These are phyloP conservation scores for Vaccinium vitisidaea DNA, from an alignment of 148 eudicot species.

Conservation along the genomic window DNA sequence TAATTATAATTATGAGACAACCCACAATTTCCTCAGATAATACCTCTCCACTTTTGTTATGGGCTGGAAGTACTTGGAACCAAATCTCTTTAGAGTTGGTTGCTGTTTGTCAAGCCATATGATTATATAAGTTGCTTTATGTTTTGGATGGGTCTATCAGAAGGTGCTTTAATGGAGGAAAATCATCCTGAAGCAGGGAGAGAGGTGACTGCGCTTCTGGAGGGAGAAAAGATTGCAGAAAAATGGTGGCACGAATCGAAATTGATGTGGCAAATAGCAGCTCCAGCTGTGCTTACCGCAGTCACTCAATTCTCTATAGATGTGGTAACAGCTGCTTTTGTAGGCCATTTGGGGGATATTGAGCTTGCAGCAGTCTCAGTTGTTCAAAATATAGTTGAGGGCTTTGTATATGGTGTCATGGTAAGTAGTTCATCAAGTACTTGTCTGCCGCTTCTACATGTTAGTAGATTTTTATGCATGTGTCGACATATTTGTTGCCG, in stretches of 20 bases:
- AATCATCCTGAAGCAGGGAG: slow-evolving; percentile 17
- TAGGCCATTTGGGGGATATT: slow-evolving; percentile 26
- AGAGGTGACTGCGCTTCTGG: slow-evolving; percentile 5
- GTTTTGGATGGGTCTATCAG: slow-evolving; percentile 15
- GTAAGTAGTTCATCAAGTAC: slow-evolving; percentile 10
- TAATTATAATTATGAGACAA: background rate
- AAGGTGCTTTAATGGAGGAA: slow-evolving; percentile 15
- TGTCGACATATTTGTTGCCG: background rate
- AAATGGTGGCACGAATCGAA: slow-evolving; percentile 22
- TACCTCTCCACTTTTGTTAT: background rate
- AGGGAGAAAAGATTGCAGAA: slow-evolving; percentile 14
- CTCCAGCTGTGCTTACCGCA: slow-evolving; percentile 19
- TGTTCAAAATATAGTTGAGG: slow-evolving; percentile 28
- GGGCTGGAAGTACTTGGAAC: background rate
- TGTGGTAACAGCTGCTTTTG: slow-evolving; percentile 22
- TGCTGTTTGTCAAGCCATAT: background rate
- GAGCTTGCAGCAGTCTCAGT: slow-evolving; percentile 31
- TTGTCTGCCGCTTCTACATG: background rate
- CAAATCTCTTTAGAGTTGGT: background rate
- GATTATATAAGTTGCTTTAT: background rate
- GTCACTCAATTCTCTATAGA: slow-evolving; percentile 22
- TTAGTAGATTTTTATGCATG: background rate
- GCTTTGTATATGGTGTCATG: slow-evolving; percentile 30
- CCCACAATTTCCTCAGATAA: slow-evolving; percentile 12
- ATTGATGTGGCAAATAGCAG: slow-evolving; percentile 25